Base-by-base conservation (phyloP, 352 stramenopile genomes). In the Lagenidium sp. region DNA sequence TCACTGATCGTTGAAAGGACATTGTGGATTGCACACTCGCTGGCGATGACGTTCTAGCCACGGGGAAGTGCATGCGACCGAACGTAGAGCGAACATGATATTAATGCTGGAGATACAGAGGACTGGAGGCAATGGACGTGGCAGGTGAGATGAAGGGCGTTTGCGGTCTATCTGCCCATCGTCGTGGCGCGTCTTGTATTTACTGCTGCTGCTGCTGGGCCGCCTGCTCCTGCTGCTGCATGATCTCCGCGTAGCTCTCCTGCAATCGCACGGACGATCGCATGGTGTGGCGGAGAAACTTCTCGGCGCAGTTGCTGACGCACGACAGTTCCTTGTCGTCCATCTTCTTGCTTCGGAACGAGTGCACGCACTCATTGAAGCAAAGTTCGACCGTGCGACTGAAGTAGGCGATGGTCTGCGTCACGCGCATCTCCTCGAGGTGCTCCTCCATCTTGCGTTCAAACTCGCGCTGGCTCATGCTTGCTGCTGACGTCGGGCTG, bases 201-300 rank as follows among this genome's bases (percentile, higher is more conserved):
- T 57, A 50, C 63, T 57, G 36, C 56, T 84, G 45, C 52, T 73
- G 55, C 53, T 76, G 53, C 48, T 68, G 57, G 43, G 74, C 61
- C 44, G 82, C 61, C 21, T 83, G 55, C 52, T 92, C 58, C 56
- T 92, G 75, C 57, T 86, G 70, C 56, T 89, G 60, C 79, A 89
- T 88, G 50, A 89, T 88, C 41, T 92, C 79, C 28, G 79, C 69
- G 44, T 94, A 90, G 53, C 79, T 89, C 55, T 95, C 84, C 53
- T 90, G 77, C 38, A 95, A 67, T 47, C 84, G 82, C 44, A 94
- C 78, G 19, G 75, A 90, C 45, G 84, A 90, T 53, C 84, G 79
- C 79, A 95, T 93, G 23, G 80, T 94, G 70, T 94, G 79, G 63
- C 84, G 85, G 55, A 95, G 45, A 52, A 94, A 93, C 63, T 95